Base-by-base conservation (phyloP, 495 filamentous ascomycete species). In the Hypoxylon fuscum region DNA sequence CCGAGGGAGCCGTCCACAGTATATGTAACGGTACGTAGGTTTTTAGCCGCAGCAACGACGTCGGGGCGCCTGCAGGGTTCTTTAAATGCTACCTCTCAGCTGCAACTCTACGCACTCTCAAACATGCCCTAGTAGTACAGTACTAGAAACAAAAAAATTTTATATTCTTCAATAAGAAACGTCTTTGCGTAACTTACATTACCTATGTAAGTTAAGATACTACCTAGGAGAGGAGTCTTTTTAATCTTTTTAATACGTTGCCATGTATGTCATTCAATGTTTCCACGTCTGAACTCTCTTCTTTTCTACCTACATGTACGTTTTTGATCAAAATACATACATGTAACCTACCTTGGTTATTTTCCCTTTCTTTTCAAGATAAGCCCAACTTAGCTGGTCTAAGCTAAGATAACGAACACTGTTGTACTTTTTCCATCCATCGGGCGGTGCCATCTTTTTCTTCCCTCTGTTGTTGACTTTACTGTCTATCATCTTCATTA, bases 21-120 rank as follows among this genome's bases (percentile, higher is more conserved):
- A 2, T 4, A 38, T 38, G 35, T 15, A 38, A 38, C 35, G n/a
- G 35, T 15, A 15, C 5, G 35, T 38, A 38, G n/a, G 12, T 38
- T 38, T 38, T 38, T 38, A 38, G 35, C 35, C 35, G 35, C 35
- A 38, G 32, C 12, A 35, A 6, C 32, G 32, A 35, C 32, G 32
- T 35, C 32, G 32, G 32, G 32, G 9, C 32, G 12, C 12, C 2
- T 5, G 35, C 35, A 38, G 35, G 35, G 12, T 38, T 38, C 35
- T 14, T n/a, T n/a, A 35, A 38, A 38, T 38, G 35, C 35, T 38
- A 38, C 35, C 25, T 27, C 25, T 14, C 11, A 2, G 35, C 12
- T 38, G 35, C 35, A 38, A 14, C 35, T 38, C 8, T 27, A 8
- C 25, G 8, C 4, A 3, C 3, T 3, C 35, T 38, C 35, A 38